phyloP scores from a whole-genome alignment of 441 rosid species.

The Melastoma candidum region DNA sequence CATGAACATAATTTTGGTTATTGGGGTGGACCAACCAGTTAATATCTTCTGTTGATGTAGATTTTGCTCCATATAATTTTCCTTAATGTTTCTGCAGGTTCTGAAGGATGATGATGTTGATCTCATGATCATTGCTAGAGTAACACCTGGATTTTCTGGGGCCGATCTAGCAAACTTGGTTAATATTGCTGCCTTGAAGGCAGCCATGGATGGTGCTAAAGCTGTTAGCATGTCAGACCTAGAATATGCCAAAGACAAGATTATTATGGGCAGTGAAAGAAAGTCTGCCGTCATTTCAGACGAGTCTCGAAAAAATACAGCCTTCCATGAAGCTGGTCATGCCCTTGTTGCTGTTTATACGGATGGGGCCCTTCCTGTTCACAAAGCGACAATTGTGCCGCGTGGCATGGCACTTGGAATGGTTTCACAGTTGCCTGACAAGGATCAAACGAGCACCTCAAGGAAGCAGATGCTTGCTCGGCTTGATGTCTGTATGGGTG shows the following conservation, averaged over 20 bases:
- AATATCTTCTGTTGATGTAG: too few species aligned
- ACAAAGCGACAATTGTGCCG: slow-evolving; percentile 93
- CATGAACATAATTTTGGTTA: not conserved
- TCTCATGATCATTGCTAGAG: slow-evolving; percentile 86
- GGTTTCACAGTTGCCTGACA: slow-evolving; percentile 83
- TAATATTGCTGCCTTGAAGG: slow-evolving; percentile 88
- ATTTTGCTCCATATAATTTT: too few species aligned
- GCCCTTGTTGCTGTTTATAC: slow-evolving; percentile 90
- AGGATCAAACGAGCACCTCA: slow-evolving; percentile 60
- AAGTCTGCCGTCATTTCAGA: slow-evolving; percentile 88
- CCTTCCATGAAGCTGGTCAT: slow-evolving; percentile 96
- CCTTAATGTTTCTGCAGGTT: slow-evolving; percentile 28
- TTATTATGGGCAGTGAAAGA: slow-evolving; percentile 96
- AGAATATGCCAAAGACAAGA: slow-evolving; percentile 88
- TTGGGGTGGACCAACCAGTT: not conserved
- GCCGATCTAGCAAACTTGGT: slow-evolving; percentile 91
- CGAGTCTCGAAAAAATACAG: slow-evolving; percentile 63
- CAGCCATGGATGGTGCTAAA: slow-evolving; percentile 93
- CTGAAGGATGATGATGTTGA: slow-evolving; percentile 83
- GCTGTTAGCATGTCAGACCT: slow-evolving; percentile 81
- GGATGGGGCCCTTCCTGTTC: slow-evolving; percentile 88
- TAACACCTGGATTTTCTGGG: slow-evolving; percentile 94
- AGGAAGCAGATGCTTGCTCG: slow-evolving; percentile 94
- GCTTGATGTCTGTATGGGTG: slow-evolving; percentile 91
- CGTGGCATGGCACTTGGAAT: slow-evolving; percentile 90